Percentiles rank a stretch among this genome's conserved stretches.
These are phyloP conservation scores for Talaromyces trachyspermus DNA, from an alignment of 495 filamentous ascomycete species.

Conservation along the genomic window DNA sequence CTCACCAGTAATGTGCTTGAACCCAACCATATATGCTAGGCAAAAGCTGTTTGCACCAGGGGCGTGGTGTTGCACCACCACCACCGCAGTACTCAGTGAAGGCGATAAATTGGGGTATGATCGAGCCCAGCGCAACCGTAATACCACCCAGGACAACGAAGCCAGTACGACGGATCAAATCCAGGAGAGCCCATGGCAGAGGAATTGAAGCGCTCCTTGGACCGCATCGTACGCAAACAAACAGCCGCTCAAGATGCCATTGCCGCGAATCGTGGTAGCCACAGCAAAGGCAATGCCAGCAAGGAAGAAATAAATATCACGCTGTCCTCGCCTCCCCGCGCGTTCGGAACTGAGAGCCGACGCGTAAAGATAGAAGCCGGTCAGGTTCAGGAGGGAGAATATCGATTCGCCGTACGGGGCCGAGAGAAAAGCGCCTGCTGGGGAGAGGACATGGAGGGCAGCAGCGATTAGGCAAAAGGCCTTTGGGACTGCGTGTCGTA, in stretches of 20 bases:
- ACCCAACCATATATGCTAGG: constrained; percentile 92
- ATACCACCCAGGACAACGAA: constrained; percentile 57
- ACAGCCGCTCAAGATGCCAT: constrained; percentile 78
- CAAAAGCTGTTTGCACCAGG: constrained; percentile 64
- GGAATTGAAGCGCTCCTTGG: constrained; percentile 21
- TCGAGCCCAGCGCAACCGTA: constrained; percentile 55
- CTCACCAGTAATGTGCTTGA: constrained; percentile 83
- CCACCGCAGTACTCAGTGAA: constrained; percentile 62
- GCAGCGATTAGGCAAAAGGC: constrained; percentile 59
- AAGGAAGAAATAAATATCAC: constrained; percentile 44
- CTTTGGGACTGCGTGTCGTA: constrained; percentile 18
- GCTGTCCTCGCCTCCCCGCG: constrained; percentile 13
- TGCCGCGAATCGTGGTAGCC: constrained; percentile 72
- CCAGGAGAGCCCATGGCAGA: constrained; percentile 22
- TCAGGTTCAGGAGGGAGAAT: constrained; percentile 71
- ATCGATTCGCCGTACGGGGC: constrained; percentile 78
- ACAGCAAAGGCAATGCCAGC: constrained; percentile 63
- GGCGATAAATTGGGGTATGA: constrained; percentile 67
- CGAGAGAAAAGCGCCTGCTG: constrained; percentile 83
- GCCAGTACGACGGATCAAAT: constrained; percentile 36
- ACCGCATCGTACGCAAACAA: constrained; percentile 56
- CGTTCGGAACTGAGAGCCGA: constrained; percentile 38
- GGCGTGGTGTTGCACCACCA: constrained; percentile 30
- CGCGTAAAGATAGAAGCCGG: constrained; percentile 63
- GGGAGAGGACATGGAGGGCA: constrained; percentile 70